Evolutionary conservation across 495 filamentous ascomycete genomes (phyloP).

Genomic region (Lasiosphaeriaceae sp.): DNA sequence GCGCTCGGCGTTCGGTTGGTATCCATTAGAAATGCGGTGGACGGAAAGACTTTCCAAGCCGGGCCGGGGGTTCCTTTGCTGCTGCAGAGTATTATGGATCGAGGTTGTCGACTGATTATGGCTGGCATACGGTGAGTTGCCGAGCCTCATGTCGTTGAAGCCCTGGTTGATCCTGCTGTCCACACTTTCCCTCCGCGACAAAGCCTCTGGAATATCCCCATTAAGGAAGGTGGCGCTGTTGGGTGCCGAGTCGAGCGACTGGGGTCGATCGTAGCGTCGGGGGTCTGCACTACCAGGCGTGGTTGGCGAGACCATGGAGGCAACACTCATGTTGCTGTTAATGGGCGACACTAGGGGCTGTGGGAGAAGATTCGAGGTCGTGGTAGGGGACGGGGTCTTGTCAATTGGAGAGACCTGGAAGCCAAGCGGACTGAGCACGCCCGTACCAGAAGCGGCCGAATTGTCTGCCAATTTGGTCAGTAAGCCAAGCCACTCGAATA

Average conservation of each 20-base stretch:
- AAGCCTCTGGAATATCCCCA: conserved; percentile 25
- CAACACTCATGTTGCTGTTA: conserved; percentile 51
- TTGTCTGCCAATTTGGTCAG: conserved; percentile 36
- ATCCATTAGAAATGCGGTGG: conserved; percentile 61
- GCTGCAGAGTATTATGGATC: conserved; percentile 51
- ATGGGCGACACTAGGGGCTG: conserved; percentile 45
- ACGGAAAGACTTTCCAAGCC: conserved; percentile 36
- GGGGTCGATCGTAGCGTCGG: conserved; percentile 40
- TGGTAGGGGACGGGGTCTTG: conserved; percentile 51
- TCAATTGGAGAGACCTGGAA: conserved; percentile 42
- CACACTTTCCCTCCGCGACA: conserved; percentile 71
- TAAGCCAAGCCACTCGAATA: conserved; percentile 1
- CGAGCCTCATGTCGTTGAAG: conserved; percentile 65
- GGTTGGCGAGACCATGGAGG: conserved; percentile 54
- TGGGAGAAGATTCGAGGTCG: conserved; percentile 36
- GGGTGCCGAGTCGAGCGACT: conserved; percentile 42
- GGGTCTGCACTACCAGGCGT: conserved; percentile 33
- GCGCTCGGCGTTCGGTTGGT: conserved; percentile 53
- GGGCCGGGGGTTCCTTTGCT: conserved; percentile 49
- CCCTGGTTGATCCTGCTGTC: conserved; percentile 71
- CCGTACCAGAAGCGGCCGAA: conserved; percentile 45
- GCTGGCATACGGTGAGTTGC: conserved; percentile 65
- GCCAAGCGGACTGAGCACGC: conserved; percentile 32
- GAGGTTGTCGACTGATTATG: conserved; percentile 76
- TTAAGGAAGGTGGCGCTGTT: conserved; percentile 25